Conservation (phyloP, 2,329 filamentous ascomycete genomes). For the Trichoderma cornu-damae region DNA sequence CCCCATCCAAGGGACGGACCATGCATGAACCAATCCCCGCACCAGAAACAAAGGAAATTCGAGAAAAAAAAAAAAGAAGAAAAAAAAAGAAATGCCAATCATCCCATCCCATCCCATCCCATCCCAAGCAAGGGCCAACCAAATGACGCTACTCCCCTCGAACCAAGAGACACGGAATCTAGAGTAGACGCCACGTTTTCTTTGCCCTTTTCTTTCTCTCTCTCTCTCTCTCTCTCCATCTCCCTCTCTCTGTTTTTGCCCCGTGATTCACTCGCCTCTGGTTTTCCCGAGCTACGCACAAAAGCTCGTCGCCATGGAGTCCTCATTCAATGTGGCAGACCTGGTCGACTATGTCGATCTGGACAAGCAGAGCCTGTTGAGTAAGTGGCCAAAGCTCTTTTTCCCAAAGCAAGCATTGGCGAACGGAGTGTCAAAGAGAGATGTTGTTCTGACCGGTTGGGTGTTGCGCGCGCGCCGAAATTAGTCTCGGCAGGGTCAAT, state of each 20-base stretch:
- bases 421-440: neutral
- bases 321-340: slow-evolving; percentile 31
- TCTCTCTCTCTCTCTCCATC: neutral
- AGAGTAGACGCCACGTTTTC: slow-evolving; percentile 11
- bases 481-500: slow-evolving; percentile 77
- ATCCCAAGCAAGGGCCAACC: neutral
- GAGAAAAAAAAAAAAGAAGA: too few species aligned
- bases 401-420: too few species aligned
- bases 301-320: slow-evolving; percentile 31
- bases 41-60: too few species aligned
- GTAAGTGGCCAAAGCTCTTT: slow-evolving; percentile 45
- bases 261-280: neutral
- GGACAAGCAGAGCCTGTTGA: slow-evolving; percentile 58
- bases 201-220: neutral
- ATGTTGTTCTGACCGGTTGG: slow-evolving; percentile 18
- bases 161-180: neutral
- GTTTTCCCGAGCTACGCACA: neutral
- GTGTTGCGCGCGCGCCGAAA: too few species aligned
- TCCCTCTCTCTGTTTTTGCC: neutral
- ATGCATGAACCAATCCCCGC: slow-evolving; percentile 15
- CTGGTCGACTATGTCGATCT: slow-evolving; percentile 62
- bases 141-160: slow-evolving; percentile 15
- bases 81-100: neutral
- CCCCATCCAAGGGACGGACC: slow-evolving; percentile 5
- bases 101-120: too few species aligned